These are phyloP conservation scores for Fusarium dlaminii DNA, from an alignment of 2,329 filamentous ascomycete species.

Conservation along the genomic window DNA sequence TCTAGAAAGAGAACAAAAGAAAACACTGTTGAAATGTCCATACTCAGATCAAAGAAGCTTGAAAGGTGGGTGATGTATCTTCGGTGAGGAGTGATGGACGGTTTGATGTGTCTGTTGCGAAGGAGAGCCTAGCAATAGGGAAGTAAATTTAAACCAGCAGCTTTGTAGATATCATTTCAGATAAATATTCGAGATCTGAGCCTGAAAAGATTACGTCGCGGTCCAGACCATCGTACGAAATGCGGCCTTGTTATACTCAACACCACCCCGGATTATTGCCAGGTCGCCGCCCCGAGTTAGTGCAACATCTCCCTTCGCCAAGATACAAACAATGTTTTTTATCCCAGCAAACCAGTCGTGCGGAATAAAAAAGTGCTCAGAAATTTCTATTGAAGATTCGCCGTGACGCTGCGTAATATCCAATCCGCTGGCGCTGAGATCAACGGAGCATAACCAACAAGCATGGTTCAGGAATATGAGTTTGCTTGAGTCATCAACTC, in stretches of 20 bases:
- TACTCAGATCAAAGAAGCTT: neutral
- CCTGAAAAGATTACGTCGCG: neutral
- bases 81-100: neutral
- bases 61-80: neutral
- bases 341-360: conserved; percentile 24
- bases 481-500: conserved; percentile 48
- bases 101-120: too few relatives aligned
- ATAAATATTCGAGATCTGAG: neutral
- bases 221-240: neutral
- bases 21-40: neutral
- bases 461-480: conserved; percentile 44
- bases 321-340: conserved; percentile 10
- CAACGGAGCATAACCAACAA: conserved; percentile 25
- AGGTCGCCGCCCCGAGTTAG: conserved; percentile 18
- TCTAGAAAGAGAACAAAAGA: neutral
- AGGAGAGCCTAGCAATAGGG: too few relatives aligned
- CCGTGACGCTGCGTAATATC: neutral
- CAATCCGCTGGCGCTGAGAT: conserved; percentile 3
- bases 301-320: conserved; percentile 10
- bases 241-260: neutral
- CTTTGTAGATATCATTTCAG: neutral
- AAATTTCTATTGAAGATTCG: neutral
- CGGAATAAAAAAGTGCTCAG: conserved; percentile 24
- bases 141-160: neutral
- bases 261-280: conserved; percentile 6